Evolutionary conservation across 129 eudicot species (phyloP), one percentile per base, ranked within the genome.

Genomic region (Lactuca saligna): DNA sequence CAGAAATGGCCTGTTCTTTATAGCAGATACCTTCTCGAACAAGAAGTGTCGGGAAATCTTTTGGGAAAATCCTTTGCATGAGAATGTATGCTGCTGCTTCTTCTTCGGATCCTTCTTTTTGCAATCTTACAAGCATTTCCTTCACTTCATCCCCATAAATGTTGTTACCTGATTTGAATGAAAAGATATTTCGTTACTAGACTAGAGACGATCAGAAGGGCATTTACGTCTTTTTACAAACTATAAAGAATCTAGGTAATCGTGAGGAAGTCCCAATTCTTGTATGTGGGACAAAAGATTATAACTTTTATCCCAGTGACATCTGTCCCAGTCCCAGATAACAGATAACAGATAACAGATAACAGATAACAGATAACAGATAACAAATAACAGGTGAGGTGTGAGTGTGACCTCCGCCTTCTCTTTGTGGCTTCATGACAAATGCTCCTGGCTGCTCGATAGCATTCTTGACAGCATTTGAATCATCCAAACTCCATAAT

Each of bases 361-460:
- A 38, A 38, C 44, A 38, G 8, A 39, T 39, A 6, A 39, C 44
- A 39, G 44, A 39, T 39, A 39, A 46, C 15, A 59, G 17, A 59
- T 59, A 46, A 31, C 64, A 32, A 15, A 53, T 61, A 61, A 17
- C 9, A 61, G 20, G 1, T 10, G 44, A 32, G 32, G 41, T 8
- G 49, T 25, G 39, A 8, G 53, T 63, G 7, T 58, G 10, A 59
- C 98, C 96, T 89, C 98, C 96, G 86, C 98, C 98, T 83, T 92
- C 98, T 83, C 98, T 85, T 82, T 92, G 98, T 31, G 98, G 98
- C 80, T 92, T 92, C 96, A 92, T 92, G 62, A 92, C 98, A 38
- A 82, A 92, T 11, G 73, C 77, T 62, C 77, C 91, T 38, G 98
- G 98, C 72, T 81, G 80, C 57, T 86, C 82, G 13, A 83, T 86